Percentiles rank a stretch among this genome's conserved stretches.
phyloP scores from a whole-genome alignment of 1,284 basidiomycete genomes.

The Exobasidium cylindrosporum region DNA sequence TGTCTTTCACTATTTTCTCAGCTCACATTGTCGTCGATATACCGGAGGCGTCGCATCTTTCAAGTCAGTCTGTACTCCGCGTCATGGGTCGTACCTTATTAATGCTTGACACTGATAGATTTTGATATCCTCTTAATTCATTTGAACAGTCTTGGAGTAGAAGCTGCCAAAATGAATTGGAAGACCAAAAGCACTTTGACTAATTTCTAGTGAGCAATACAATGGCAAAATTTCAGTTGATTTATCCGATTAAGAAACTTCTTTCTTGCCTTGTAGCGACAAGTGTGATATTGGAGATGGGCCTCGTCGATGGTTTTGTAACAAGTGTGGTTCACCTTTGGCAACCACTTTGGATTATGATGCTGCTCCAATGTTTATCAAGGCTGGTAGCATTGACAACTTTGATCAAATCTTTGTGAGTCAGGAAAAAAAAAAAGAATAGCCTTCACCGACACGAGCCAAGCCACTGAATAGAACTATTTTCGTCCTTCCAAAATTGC shows the following conservation, averaged over 20 bases:
- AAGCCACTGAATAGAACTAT: too few species aligned
- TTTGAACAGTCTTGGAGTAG: constrained; percentile 9
- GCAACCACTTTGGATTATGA: constrained; percentile 10
- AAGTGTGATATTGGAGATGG: constrained; percentile 10
- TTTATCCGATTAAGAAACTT: too few species aligned
- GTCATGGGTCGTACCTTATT: too few species aligned
- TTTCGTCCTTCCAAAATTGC: background rate
- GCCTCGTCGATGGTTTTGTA: constrained; percentile 10
- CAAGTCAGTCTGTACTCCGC: constrained; percentile 1
- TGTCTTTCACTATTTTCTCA: background rate
- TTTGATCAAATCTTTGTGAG: constrained; percentile 6
- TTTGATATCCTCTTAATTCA: too few species aligned
- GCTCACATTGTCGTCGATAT: constrained; percentile 4
- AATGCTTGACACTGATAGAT: too few species aligned
- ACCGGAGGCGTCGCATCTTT: constrained; percentile 5
- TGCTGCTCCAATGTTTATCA: constrained; percentile 8
- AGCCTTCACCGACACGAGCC: too few species aligned
- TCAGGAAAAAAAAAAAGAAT: too few species aligned
- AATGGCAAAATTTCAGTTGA: background rate
- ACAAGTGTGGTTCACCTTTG: constrained; percentile 6
- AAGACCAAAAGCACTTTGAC: constrained; percentile 1
- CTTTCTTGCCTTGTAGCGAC: constrained; percentile 8
- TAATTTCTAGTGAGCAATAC: background rate
- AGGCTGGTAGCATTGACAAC: constrained; percentile 7
- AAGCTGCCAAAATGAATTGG: constrained; percentile 9